These are phyloP conservation scores for Coemansia sp. DNA, from an alignment of 192 early-diverging fungal genomes.

Conservation along the genomic window DNA sequence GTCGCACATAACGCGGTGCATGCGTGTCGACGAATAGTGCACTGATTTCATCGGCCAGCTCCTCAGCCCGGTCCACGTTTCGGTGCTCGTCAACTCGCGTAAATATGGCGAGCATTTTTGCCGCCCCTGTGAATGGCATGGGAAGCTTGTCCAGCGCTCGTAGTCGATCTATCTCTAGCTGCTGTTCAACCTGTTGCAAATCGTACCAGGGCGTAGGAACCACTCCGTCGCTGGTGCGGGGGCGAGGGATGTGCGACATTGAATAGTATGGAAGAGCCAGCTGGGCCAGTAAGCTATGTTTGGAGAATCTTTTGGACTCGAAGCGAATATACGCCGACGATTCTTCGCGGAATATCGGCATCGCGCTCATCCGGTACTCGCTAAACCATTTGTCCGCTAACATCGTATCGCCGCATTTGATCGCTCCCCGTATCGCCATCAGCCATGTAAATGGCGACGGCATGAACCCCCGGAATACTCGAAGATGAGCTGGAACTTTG, in stretches of 20 bases:
- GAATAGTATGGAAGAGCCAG: constrained; percentile 37
- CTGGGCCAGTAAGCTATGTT: constrained; percentile 25
- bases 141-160: constrained; percentile 51
- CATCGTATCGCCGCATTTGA: constrained; percentile 10
- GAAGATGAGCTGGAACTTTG: constrained; percentile 20
- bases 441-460: constrained; percentile 34
- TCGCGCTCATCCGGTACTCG: constrained; percentile 52
- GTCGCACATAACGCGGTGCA: constrained; percentile 18
- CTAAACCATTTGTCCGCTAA: constrained; percentile 45
- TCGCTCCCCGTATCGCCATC: constrained; percentile 29
- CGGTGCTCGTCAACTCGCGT: constrained; percentile 42
- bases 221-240: not conserved
- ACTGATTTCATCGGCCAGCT: constrained; percentile 29
- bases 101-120: constrained; percentile 38
- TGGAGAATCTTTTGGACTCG: constrained; percentile 5
- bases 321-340: constrained; percentile 40
- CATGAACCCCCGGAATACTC: constrained; percentile 23
- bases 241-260: constrained; percentile 13
- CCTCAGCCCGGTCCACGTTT: constrained; percentile 33
- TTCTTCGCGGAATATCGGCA: constrained; percentile 46
- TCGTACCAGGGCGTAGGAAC: constrained; percentile 24
- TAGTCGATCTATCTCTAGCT: constrained; percentile 45
- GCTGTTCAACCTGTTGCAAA: constrained; percentile 37
- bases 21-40: constrained; percentile 20
- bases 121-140: constrained; percentile 20